Conservation (phyloP, 495 filamentous ascomycete species). For the Penicillium diatomitis region DNA sequence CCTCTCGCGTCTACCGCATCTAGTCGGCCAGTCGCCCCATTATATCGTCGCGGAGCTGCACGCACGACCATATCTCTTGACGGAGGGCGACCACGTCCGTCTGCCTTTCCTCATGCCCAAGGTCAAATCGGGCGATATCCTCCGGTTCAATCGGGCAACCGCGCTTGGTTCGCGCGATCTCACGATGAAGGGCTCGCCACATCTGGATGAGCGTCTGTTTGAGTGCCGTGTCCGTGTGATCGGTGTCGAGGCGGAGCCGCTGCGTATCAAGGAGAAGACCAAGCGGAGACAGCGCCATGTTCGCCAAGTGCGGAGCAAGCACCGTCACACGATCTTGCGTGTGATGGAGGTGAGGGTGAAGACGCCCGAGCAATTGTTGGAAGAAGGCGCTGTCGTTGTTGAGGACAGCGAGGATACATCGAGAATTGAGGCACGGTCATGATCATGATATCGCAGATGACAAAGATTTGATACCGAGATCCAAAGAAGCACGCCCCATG, state of each 20-base stretch:
- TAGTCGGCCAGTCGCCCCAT: constrained; percentile 68
- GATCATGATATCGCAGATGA: constrained; percentile 3
- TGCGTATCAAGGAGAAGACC: constrained; percentile 85
- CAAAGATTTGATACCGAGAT: not conserved
- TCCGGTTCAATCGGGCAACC: constrained; percentile 77
- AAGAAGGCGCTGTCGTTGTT: constrained; percentile 33
- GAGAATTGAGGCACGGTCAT: constrained; percentile 20
- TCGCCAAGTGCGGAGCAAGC: constrained; percentile 72
- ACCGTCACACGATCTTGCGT: constrained; percentile 74
- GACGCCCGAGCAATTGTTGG: constrained; percentile 46
- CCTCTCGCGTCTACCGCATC: constrained; percentile 61
- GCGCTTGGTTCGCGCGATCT: constrained; percentile 79
- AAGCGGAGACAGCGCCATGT: constrained; percentile 74
- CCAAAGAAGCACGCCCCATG: no score
- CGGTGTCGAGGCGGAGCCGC: constrained; percentile 77
- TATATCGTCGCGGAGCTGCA: constrained; percentile 86
- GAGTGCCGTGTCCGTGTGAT: constrained; percentile 80
- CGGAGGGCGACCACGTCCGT: constrained; percentile 73
- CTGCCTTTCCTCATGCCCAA: constrained; percentile 90
- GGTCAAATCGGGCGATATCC: constrained; percentile 69
- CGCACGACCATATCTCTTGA: constrained; percentile 82
- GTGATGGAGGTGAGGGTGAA: constrained; percentile 73
- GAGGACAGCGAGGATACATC: constrained; percentile 18
- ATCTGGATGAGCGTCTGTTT: constrained; percentile 72
- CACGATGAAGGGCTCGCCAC: constrained; percentile 70